phyloP scores from a whole-genome alignment of 495 filamentous ascomycete species.

The Lindgomyces ingoldianus region DNA sequence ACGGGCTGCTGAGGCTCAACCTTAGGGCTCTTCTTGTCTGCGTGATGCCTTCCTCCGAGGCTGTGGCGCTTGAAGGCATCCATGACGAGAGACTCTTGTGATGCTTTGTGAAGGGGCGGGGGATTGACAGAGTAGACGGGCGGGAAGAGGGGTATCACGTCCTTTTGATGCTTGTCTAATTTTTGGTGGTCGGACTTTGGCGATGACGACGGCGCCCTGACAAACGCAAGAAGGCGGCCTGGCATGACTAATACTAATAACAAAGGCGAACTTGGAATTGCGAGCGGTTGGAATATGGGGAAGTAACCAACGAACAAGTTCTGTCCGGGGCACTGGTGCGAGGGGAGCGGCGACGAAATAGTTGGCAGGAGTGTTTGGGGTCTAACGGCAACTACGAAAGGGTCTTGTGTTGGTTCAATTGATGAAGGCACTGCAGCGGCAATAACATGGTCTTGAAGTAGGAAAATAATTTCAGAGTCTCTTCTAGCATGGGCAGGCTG shows the following conservation, averaged over 20 bases:
- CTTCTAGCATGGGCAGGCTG: background rate
- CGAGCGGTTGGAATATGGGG: constrained; percentile 26
- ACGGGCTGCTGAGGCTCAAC: constrained; percentile 47
- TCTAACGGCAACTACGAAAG: constrained; percentile 12
- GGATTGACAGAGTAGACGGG: constrained; percentile 31
- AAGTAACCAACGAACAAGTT: constrained; percentile 8
- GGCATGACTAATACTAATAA: no score
- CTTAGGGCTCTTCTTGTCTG: constrained; percentile 37
- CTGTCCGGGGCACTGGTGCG: no score
- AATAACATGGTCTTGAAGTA: constrained; percentile 18
- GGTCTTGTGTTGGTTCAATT: constrained; percentile 27
- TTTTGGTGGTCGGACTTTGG: constrained; percentile 14
- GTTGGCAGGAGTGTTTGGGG: background rate
- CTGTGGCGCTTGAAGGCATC: constrained; percentile 38
- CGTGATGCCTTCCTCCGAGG: constrained; percentile 25
- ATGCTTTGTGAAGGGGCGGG: constrained; percentile 12
- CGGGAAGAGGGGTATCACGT: constrained; percentile 13
- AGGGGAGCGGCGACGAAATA: no score
- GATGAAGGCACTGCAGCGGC: constrained; percentile 10
- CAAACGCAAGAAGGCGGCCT: constrained; percentile 28
- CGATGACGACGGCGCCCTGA: constrained; percentile 24
- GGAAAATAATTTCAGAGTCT: constrained; percentile 1
- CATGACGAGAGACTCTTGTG: constrained; percentile 34
- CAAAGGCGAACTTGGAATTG: no score
- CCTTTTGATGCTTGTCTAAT: background rate